A percentile compares a stretch with the other conserved stretches of the same genome.
These are phyloP conservation scores for Casaregolazyma lundiana DNA, from an alignment of 1,139 yeast genomes.

Conservation along the genomic window DNA sequence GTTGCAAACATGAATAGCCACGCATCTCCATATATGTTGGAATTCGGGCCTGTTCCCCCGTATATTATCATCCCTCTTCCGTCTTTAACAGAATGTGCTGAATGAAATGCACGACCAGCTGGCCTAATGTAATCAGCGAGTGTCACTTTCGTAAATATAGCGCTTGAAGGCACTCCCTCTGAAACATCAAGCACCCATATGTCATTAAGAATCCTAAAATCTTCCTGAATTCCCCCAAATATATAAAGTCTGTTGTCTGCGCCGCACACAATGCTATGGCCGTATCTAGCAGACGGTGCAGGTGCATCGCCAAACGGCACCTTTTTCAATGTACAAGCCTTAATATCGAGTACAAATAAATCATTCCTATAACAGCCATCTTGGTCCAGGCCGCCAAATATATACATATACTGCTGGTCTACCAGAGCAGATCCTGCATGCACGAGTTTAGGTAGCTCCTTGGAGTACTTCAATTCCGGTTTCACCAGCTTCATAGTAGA, in stretches of 20 bases:
- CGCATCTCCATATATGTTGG: slow-evolving; percentile 20
- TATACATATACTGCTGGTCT: slow-evolving; percentile 18
- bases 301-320: slow-evolving; percentile 1
- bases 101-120: slow-evolving; percentile 20
- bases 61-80: slow-evolving; percentile 18
- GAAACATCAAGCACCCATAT: slow-evolving; percentile 22
- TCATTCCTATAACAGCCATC: slow-evolving; percentile 13
- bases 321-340: slow-evolving; percentile 15
- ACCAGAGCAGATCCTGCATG: slow-evolving; percentile 20
- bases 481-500: slow-evolving; percentile 18
- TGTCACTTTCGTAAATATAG: slow-evolving; percentile 18
- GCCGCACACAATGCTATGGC: slow-evolving; percentile 20
- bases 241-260: slow-evolving; percentile 16
- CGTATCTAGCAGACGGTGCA: slow-evolving; percentile 20
- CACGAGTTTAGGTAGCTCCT: slow-evolving; percentile 19
- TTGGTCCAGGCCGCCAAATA: slow-evolving; percentile 24
- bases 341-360: slow-evolving; percentile 19
- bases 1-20: slow-evolving; percentile 21
- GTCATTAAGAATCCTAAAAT: slow-evolving; percentile 19
- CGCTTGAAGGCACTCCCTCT: slow-evolving; percentile 8
- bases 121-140: slow-evolving; percentile 24
- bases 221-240: slow-evolving; percentile 23
- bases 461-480: slow-evolving; percentile 12
- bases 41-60: slow-evolving; percentile 19
- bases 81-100: slow-evolving; percentile 20